Evolutionary conservation across 345 rosid genomes (phyloP).

Genomic region (Cardamine resedifolia): DNA sequence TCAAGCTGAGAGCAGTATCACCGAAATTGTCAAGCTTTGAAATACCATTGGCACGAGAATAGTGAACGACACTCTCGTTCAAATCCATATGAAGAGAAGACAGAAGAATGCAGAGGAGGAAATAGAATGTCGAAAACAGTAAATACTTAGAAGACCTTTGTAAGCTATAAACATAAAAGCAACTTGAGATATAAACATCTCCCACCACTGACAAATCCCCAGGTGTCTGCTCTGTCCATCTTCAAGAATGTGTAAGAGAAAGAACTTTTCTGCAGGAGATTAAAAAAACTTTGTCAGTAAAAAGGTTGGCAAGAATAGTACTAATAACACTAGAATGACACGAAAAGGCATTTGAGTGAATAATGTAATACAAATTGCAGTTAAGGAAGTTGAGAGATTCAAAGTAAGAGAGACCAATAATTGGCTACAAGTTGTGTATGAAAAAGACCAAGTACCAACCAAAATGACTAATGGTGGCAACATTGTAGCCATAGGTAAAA

Average conservation of each 20-base stretch:
- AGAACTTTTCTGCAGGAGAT: slow-evolving; percentile 23
- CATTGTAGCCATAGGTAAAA: slow-evolving; percentile 31
- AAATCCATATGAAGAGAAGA: slow-evolving; percentile 60
- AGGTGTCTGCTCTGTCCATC: slow-evolving; percentile 88
- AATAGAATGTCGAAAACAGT: slow-evolving; percentile 11
- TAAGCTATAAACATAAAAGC: slow-evolving; percentile 37
- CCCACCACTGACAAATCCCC: slow-evolving; percentile 94
- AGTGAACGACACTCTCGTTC: slow-evolving; percentile 45
- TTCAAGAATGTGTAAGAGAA: slow-evolving; percentile 24
- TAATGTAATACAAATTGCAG: slow-evolving; percentile 8
- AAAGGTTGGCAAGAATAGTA: slow-evolving; percentile 2
- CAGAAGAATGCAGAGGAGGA: slow-evolving; percentile 11
- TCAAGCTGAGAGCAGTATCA: slow-evolving; percentile 70
- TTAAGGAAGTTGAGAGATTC: slow-evolving; percentile 5
- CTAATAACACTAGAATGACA: background rate
- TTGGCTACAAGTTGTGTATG: slow-evolving; percentile 26
- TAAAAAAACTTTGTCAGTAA: slow-evolving; percentile 2
- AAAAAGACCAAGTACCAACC: slow-evolving; percentile 35
- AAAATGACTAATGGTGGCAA: slow-evolving; percentile 22
- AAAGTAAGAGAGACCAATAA: slow-evolving; percentile 31
- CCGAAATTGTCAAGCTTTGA: slow-evolving; percentile 52
- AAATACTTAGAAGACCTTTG: slow-evolving; percentile 31
- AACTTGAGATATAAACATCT: slow-evolving; percentile 37
- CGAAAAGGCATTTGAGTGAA: background rate
- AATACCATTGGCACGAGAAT: slow-evolving; percentile 43